Evolutionary conservation across 2,329 filamentous ascomycete genomes (phyloP).

Genomic region (Beauveria medogensis): DNA sequence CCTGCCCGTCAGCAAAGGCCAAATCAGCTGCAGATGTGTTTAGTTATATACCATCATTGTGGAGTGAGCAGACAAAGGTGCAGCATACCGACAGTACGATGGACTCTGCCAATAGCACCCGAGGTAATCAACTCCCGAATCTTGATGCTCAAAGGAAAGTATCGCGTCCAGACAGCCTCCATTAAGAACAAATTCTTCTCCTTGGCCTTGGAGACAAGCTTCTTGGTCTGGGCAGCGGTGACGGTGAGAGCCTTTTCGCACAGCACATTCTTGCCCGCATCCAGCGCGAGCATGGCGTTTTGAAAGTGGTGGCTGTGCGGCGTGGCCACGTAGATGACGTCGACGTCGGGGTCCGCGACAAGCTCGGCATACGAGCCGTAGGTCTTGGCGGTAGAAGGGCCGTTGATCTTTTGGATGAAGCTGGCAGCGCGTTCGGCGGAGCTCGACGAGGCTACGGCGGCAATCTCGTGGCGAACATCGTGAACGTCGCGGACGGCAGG

Average conservation of each 20-base stretch:
- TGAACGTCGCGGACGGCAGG: constrained; percentile 59
- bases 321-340: constrained; percentile 83
- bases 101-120: constrained; percentile 51
- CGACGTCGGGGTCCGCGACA: constrained; percentile 67
- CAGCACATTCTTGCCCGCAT: constrained; percentile 78
- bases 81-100: constrained; percentile 45
- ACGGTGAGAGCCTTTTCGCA: constrained; percentile 90
- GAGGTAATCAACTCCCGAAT: constrained; percentile 55
- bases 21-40: constrained; percentile 39
- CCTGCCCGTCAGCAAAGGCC: constrained; percentile 50
- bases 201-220: constrained; percentile 62
- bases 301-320: constrained; percentile 92
- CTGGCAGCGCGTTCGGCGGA: constrained; percentile 59
- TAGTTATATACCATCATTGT: constrained; percentile 1
- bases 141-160: constrained; percentile 75
- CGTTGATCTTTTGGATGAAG: constrained; percentile 64
- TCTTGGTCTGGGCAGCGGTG: constrained; percentile 67
- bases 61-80: background rate
- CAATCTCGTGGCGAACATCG: constrained; percentile 69
- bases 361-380: constrained; percentile 80
- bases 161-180: constrained; percentile 87
- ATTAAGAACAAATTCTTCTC: constrained; percentile 69
- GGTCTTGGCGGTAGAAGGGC: constrained; percentile 58
- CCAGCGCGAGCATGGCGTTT: constrained; percentile 75
- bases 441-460: constrained; percentile 72